Conservation (phyloP, 495 filamentous ascomycete species). For the Durotheca rogersii region DNA sequence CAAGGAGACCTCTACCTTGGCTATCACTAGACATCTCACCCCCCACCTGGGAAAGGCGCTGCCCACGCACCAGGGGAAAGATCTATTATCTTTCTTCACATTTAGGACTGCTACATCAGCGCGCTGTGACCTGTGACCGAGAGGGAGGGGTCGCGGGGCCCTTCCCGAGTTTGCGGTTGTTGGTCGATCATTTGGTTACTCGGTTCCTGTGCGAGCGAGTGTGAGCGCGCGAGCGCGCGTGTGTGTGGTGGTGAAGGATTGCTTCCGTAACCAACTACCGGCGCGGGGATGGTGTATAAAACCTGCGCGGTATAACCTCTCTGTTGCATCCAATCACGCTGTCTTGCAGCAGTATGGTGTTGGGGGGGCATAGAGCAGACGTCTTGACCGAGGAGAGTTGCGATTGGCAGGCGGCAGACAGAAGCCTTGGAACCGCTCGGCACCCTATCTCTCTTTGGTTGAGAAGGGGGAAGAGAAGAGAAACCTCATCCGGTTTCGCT, state of each 20-base stretch:
- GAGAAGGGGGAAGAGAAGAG: not conserved
- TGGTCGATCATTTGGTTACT: conserved; percentile 10
- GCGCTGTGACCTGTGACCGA: conserved; percentile 7
- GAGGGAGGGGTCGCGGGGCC: conserved; percentile 5
- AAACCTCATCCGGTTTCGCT: conserved; percentile 20
- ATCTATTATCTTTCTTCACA: too few relatives aligned
- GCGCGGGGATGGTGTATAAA: conserved; percentile 2
- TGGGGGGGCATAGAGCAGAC: conserved; percentile 5
- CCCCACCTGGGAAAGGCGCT: conserved; percentile 9
- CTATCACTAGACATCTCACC: conserved; percentile 18
- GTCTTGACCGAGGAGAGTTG: conserved; percentile 3
- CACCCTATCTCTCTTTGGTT: conserved; percentile 2
- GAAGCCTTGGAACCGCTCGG: conserved; percentile 16
- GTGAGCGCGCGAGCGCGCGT: too few relatives aligned
- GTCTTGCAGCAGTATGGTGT: conserved; percentile 1
- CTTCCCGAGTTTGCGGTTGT: conserved; percentile 14
- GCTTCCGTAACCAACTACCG: conserved; percentile 9
- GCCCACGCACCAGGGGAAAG: conserved; percentile 30
- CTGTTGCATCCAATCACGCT: conserved; percentile 14
- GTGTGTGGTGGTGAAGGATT: conserved; percentile 10
- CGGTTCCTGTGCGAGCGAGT: too few relatives aligned
- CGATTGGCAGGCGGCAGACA: conserved; percentile 22
- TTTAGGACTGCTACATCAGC: conserved; percentile 7
- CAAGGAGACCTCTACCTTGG: conserved; percentile 15
- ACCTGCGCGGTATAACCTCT: conserved; percentile 5